Evolutionary conservation across 257 asterid genomes (phyloP).

Genomic region (Echium plantagineum): DNA sequence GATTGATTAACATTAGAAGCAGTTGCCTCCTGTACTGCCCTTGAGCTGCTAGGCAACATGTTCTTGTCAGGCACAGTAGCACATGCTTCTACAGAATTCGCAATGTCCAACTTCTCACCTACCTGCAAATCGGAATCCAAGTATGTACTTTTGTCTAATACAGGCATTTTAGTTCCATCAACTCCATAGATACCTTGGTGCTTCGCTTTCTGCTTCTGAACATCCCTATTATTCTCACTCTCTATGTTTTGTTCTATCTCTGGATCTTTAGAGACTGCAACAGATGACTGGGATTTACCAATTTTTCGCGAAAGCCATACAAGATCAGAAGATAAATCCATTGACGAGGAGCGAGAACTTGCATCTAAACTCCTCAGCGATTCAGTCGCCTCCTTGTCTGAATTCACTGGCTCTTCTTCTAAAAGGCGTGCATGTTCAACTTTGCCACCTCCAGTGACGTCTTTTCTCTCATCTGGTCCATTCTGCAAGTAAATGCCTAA

Average conservation of each 20-base stretch:
- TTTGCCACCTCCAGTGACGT: slow-evolving; percentile 22
- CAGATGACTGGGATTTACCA: slow-evolving; percentile 18
- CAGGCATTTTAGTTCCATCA: slow-evolving; percentile 8
- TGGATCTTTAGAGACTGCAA: slow-evolving; percentile 12
- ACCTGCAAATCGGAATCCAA: background rate
- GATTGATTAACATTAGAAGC: slow-evolving; percentile 11
- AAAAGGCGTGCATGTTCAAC: slow-evolving; percentile 16
- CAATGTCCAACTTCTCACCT: slow-evolving; percentile 11
- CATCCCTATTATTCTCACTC: slow-evolving; percentile 10
- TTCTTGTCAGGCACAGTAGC: slow-evolving; percentile 14
- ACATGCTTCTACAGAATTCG: slow-evolving; percentile 10
- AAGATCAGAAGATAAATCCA: slow-evolving; percentile 45
- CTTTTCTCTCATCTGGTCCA: slow-evolving; percentile 24
- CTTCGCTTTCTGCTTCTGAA: slow-evolving; percentile 13
- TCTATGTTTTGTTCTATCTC: slow-evolving; percentile 13
- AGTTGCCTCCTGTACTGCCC: slow-evolving; percentile 11
- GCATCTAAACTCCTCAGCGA: slow-evolving; percentile 22
- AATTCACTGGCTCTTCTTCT: slow-evolving; percentile 20
- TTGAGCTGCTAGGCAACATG: slow-evolving; percentile 13
- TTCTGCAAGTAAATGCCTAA: slow-evolving; percentile 34
- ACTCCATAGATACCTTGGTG: slow-evolving; percentile 14
- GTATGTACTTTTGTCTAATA: slow-evolving; percentile 5
- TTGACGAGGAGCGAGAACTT: slow-evolving; percentile 36
- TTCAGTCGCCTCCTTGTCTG: slow-evolving; percentile 26
- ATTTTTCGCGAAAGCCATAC: slow-evolving; percentile 42